phyloP scores from a whole-genome alignment of 306 rosid genomes.

The Medicago arabica region DNA sequence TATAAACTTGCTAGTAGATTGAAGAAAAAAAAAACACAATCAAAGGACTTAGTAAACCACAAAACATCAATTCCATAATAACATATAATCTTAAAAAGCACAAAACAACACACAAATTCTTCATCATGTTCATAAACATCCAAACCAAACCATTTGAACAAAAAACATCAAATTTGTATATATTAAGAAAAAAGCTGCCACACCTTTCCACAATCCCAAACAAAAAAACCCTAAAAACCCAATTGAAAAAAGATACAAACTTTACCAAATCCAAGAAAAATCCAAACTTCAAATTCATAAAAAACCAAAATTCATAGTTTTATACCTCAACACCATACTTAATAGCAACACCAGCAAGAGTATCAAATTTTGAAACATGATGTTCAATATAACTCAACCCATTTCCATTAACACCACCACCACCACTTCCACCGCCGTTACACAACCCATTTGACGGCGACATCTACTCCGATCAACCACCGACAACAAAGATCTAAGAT shows the following conservation, averaged over 20 bases:
- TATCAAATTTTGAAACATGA: conserved; percentile 77
- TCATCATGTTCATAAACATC: conserved; percentile 20
- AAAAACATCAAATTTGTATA: conserved; percentile 20
- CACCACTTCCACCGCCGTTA: conserved; percentile 45
- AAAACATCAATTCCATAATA: not conserved
- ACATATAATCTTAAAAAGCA: not conserved
- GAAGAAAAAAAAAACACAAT: not conserved
- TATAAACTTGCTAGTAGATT: conserved; percentile 26
- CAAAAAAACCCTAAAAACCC: not conserved
- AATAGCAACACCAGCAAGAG: conserved; percentile 90
- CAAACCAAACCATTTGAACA: conserved; percentile 26
- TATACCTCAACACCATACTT: conserved; percentile 92
- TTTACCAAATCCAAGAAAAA: conserved; percentile 3
- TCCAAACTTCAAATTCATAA: conserved; percentile 25
- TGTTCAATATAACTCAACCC: conserved; percentile 72
- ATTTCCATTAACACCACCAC: conserved; percentile 37
- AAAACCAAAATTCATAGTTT: not conserved
- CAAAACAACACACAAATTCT: conserved; percentile 21
- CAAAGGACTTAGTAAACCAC: conserved; percentile 11
- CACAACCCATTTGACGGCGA: conserved; percentile 68
- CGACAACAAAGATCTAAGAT: conserved; percentile 58
- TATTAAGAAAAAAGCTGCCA: not conserved
- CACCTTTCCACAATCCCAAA: not conserved
- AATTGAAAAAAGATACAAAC: conserved; percentile 33
- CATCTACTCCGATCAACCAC: conserved; percentile 58